These are phyloP conservation scores for Stephania cephalantha DNA, from an alignment of 164 flowering plant genomes.

Conservation along the genomic window DNA sequence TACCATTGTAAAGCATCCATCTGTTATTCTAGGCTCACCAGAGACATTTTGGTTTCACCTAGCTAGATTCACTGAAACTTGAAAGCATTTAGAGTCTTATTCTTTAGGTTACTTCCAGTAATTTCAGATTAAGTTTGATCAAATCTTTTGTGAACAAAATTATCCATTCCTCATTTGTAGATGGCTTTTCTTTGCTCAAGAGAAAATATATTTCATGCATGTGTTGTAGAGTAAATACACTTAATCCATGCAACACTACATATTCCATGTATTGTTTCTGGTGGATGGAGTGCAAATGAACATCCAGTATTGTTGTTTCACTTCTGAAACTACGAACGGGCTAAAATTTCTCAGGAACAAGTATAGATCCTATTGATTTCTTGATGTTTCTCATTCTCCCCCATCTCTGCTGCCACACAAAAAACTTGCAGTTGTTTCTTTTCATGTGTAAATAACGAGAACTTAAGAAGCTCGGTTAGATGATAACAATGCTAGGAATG, in stretches of 20 bases:
- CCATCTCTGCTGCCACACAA: neutral
- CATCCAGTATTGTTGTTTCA: neutral
- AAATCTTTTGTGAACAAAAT: too few relatives aligned
- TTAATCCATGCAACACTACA: neutral
- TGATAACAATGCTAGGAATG: neutral
- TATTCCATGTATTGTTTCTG: neutral
- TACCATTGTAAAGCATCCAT: too few relatives aligned
- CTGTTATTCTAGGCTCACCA: too few relatives aligned
- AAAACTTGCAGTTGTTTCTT: neutral
- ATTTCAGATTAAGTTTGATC: neutral
- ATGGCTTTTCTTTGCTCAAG: neutral
- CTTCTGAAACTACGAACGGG: neutral
- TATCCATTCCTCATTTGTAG: neutral
- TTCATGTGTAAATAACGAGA: neutral
- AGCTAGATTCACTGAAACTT: too few relatives aligned
- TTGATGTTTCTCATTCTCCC: neutral
- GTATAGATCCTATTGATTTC: neutral
- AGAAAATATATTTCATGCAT: neutral
- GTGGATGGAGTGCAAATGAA: neutral
- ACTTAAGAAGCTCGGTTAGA: conserved; percentile 1
- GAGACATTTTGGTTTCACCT: too few relatives aligned
- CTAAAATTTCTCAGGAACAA: too few relatives aligned
- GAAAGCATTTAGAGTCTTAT: neutral
- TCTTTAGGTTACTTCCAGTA: neutral
- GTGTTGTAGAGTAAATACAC: neutral